Percentiles rank a stretch among this genome's conserved stretches.
These are phyloP conservation scores for Blumeria graminis DNA, from an alignment of 2,329 filamentous ascomycete species.

Conservation along the genomic window DNA sequence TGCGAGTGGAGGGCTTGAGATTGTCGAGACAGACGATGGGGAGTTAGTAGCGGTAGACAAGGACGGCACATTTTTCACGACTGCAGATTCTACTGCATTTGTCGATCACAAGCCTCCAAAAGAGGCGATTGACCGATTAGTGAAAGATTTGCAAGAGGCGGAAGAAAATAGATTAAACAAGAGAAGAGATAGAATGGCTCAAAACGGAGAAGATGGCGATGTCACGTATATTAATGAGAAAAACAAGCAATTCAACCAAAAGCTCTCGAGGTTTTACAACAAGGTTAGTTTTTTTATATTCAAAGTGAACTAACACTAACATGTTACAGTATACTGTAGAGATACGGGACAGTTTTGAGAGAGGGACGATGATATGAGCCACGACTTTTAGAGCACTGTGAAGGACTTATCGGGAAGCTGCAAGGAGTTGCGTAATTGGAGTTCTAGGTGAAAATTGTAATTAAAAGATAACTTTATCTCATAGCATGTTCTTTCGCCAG, in stretches of 20 bases:
- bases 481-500: conserved; percentile 85
- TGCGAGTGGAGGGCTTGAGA: conserved; percentile 61
- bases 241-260: conserved; percentile 99
- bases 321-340: conserved; percentile 57
- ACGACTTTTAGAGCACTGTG: background rate
- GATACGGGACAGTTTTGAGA: conserved; percentile 91
- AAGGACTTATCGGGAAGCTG: background rate
- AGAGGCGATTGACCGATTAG: conserved; percentile 66
- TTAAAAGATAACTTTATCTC: conserved; percentile 4
- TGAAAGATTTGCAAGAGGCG: conserved; percentile 65
- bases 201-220: conserved; percentile 66
- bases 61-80: conserved; percentile 76
- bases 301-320: too few relatives aligned
- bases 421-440: background rate
- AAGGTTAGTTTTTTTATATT: conserved; percentile 26
- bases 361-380: conserved; percentile 70
- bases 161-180: conserved; percentile 76
- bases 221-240: conserved; percentile 99
- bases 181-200: conserved; percentile 51
- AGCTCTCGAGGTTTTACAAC: conserved; percentile 87
- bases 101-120: conserved; percentile 69
- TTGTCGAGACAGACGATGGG: conserved; percentile 85
- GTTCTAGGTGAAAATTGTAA: background rate
- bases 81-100: conserved; percentile 59
- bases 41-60: conserved; percentile 87